Base-by-base conservation (phyloP, 208 protist species). In the Acanthamoeba divionensis region DNA sequence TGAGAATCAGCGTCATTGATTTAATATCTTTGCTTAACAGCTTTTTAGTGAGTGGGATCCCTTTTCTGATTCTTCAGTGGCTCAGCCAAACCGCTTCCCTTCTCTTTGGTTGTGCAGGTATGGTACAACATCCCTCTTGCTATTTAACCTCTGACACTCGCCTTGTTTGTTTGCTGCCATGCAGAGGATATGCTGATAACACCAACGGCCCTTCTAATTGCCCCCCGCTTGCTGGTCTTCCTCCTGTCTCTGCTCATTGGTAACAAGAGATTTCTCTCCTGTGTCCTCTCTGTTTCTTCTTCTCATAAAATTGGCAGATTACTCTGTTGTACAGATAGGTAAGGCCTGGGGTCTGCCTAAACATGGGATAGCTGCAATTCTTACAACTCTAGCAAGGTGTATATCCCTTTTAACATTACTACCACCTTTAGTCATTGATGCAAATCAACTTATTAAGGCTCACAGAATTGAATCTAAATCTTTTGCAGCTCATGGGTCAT, bases 401-500 rank as follows among this genome's bases (percentile, higher is more conserved):
- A 3, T 31, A 0, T 12, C 18, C 36, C n/a, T n/a, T 31, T n/a
- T 31, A 69, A 69, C 13, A 10, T 69, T 69, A 12, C 26, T 13
- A 10, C 62, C 10, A 26, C n/a, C n/a, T n/a, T n/a, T n/a, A n/a
- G n/a, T n/a, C 62, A 69, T 26, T n/a, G 13, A 41, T n/a, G 33
- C 67, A 26, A 3, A 52, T 79, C 67, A 79, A 38, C 18, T 75
- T 75, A 8, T 75, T n/a, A 24, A 47, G 44, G 33, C 21, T 63
- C 2, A 2, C 31, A 9, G 18, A 26, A 2, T 26, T 8, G 38
- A 8, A 12, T 69, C 21, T 4, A 2, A 5, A 38, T n/a, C 38
- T 5, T 77, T 29, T 1, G 13, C 7, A 88, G 79, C 44, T 88
- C 79, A 15, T 88, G 79, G 79, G 79, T 88, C 8, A 88, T 88